phyloP scores from a whole-genome alignment of 306 rosid genomes.

The Myrica gale region DNA sequence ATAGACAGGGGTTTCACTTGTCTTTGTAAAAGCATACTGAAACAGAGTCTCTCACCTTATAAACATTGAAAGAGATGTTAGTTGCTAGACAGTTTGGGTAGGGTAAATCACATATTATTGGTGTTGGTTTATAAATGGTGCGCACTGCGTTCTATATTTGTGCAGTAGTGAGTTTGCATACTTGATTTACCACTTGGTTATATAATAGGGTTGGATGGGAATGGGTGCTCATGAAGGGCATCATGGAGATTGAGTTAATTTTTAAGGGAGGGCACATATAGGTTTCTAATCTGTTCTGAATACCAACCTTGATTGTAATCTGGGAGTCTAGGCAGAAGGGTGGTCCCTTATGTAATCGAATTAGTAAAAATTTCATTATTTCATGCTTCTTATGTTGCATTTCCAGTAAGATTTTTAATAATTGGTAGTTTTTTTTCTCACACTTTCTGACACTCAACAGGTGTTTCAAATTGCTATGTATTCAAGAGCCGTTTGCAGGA shows the following conservation, averaged over 20 bases:
- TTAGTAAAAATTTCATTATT: neutral
- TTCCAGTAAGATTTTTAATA: conserved; percentile 10
- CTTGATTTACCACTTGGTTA: too few relatives aligned
- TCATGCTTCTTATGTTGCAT: neutral
- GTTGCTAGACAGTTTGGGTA: neutral
- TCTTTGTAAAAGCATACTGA: neutral
- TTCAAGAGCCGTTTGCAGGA: conserved; percentile 92
- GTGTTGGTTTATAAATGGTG: neutral
- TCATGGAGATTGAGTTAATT: neutral
- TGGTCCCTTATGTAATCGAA: neutral
- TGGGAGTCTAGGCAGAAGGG: neutral
- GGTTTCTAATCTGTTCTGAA: neutral
- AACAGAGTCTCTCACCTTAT: neutral
- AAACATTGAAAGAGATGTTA: neutral
- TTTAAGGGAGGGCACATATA: neutral
- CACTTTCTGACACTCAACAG: conserved; percentile 32
- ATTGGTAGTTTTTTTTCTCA: neutral
- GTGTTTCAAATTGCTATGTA: conserved; percentile 87
- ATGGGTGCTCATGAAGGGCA: neutral
- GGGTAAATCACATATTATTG: neutral
- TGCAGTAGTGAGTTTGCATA: neutral
- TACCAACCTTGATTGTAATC: neutral
- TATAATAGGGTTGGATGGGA: neutral
- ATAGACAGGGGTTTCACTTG: neutral
- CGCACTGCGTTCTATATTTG: neutral